Conservation (phyloP, 192 early-diverging fungal species). For the Gryganskiella cystojenkinii region DNA sequence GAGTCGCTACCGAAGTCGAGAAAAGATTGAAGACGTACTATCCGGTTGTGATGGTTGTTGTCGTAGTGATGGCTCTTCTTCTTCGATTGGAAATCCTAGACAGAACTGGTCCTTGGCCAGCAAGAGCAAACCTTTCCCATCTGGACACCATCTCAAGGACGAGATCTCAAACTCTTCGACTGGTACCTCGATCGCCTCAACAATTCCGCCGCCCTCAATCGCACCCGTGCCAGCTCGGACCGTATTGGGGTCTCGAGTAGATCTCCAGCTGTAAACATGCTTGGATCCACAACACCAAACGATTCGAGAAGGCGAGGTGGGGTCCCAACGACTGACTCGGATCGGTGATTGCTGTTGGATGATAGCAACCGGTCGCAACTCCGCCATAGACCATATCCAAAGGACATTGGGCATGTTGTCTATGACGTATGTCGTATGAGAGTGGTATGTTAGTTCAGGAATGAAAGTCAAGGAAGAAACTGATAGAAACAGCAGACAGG, state of each 20-base stretch:
- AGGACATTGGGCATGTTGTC: conserved; percentile 80
- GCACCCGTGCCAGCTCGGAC: conserved; percentile 23
- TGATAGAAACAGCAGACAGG: neutral
- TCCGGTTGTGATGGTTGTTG: too few relatives aligned
- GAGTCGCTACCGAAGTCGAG: conserved; percentile 10
- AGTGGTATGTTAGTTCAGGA: too few relatives aligned
- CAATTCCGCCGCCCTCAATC: conserved; percentile 63
- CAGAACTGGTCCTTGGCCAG: conserved; percentile 84
- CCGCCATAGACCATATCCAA: conserved; percentile 80
- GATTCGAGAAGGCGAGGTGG: conserved; percentile 59
- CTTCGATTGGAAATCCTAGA: conserved; percentile 53
- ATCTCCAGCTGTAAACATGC: conserved; percentile 71
- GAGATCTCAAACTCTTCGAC: conserved; percentile 71
- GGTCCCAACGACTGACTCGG: conserved; percentile 73
- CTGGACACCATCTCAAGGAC: conserved; percentile 73
- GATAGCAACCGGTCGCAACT: conserved; percentile 58
- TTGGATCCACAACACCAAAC: conserved; percentile 70
- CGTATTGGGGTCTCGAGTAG: too few relatives aligned
- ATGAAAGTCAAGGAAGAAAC: neutral
- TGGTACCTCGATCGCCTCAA: conserved; percentile 32
- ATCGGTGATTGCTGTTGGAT: conserved; percentile 72
- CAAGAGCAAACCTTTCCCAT: conserved; percentile 74
- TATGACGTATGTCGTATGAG: too few relatives aligned
- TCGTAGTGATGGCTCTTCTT: conserved; percentile 35
- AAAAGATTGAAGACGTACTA: conserved; percentile 34